A percentile compares a stretch with the other conserved stretches of the same genome.
These are phyloP conservation scores for Phlegmacium glaucopus DNA, from an alignment of 768 basidiomycete species.

Conservation along the genomic window DNA sequence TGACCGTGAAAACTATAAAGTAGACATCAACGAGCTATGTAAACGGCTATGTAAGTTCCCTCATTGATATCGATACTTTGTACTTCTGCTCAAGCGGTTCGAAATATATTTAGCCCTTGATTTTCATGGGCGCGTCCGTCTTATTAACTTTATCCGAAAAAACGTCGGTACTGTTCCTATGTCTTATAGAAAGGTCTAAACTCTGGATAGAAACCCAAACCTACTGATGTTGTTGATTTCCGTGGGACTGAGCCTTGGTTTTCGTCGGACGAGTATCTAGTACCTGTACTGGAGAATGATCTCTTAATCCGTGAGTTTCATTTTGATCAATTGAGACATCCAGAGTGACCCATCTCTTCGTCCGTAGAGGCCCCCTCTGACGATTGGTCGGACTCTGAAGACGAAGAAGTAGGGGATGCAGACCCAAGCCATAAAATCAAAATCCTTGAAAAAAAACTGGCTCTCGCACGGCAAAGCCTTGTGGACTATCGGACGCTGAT, in stretches of 20 bases:
- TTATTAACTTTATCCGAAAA: conserved; percentile 87
- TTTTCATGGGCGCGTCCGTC: conserved; percentile 71
- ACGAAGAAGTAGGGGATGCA: conserved; percentile 35
- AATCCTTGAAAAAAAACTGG: conserved; percentile 60
- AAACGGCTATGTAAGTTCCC: conserved; percentile 50
- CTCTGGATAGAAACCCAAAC: conserved; percentile 46
- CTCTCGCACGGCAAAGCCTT: conserved; percentile 55
- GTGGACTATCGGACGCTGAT: conserved; percentile 60
- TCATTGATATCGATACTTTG: neutral
- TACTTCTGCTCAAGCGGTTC: neutral
- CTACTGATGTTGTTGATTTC: conserved; percentile 42
- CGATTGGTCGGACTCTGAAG: conserved; percentile 79
- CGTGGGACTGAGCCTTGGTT: conserved; percentile 63
- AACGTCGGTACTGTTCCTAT: conserved; percentile 40
- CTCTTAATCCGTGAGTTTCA: conserved; percentile 75
- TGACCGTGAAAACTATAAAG: conserved; percentile 57
- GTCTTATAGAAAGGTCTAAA: conserved; percentile 2
- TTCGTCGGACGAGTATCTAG: conserved; percentile 73
- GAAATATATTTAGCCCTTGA: conserved; percentile 57
- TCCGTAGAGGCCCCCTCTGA: conserved; percentile 58
- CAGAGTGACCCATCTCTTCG: conserved; percentile 6
- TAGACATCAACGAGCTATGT: conserved; percentile 56
- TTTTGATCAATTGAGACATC: neutral
- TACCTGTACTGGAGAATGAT: conserved; percentile 82
- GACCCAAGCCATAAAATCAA: conserved; percentile 46